These are phyloP conservation scores for Pluteus cervinus DNA, from an alignment of 768 basidiomycete genomes.

Conservation along the genomic window DNA sequence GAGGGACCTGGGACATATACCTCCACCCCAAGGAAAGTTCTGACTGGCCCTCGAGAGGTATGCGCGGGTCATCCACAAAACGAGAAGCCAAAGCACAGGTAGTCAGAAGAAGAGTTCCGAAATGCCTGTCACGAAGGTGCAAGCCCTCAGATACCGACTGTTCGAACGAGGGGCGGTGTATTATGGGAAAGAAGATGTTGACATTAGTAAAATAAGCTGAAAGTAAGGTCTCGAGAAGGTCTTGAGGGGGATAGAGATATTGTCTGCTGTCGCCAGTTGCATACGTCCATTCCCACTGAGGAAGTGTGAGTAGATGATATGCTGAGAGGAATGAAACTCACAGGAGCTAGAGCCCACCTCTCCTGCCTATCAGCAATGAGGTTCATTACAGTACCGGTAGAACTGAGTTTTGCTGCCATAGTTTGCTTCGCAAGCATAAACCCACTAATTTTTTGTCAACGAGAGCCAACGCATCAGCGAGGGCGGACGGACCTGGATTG, in stretches of 20 bases:
- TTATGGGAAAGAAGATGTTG: constrained; percentile 49
- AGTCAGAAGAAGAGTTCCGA: constrained; percentile 52
- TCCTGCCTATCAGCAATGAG: no score
- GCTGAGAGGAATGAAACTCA: constrained; percentile 8
- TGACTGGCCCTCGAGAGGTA: constrained; percentile 24
- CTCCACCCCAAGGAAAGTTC: constrained; percentile 52
- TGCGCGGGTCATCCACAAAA: constrained; percentile 46
- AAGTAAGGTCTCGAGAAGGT: constrained; percentile 45
- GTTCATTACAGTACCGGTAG: background rate
- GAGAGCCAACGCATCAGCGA: constrained; percentile 27
- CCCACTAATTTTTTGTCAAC: constrained; percentile 33
- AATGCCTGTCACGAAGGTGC: constrained; percentile 43
- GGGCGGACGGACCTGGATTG: constrained; percentile 23
- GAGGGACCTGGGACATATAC: constrained; percentile 56
- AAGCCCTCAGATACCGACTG: constrained; percentile 36
- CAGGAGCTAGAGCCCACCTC: constrained; percentile 26
- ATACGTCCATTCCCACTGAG: constrained; percentile 31
- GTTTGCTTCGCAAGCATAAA: constrained; percentile 35
- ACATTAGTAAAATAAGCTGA: constrained; percentile 50
- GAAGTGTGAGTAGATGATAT: background rate
- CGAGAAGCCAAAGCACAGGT: constrained; percentile 61
- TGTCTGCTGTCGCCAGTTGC: constrained; percentile 16
- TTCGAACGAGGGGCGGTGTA: constrained; percentile 66
- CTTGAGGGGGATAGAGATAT: constrained; percentile 40
- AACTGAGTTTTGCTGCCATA: no score